phyloP scores from a whole-genome alignment of 1,284 basidiomycete genomes.

The Sporisorium iseilematis-ciliati region DNA sequence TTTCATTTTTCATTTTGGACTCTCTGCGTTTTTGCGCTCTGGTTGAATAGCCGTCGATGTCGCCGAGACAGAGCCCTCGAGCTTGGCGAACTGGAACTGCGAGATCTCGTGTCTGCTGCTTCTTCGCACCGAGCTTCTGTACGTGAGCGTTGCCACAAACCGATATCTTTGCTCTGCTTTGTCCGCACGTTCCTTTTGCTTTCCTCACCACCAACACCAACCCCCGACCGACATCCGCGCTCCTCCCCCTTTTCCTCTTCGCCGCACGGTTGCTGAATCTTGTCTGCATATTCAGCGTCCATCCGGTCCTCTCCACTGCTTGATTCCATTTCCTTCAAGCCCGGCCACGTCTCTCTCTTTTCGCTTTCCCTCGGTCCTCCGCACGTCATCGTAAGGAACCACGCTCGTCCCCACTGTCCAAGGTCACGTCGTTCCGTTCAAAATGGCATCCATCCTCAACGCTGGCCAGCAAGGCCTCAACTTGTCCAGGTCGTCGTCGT shows the following conservation, averaged over 20 bases:
- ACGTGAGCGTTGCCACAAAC: background rate
- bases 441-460: conserved; percentile 43
- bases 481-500: conserved; percentile 30
- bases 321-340: background rate
- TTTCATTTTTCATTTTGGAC: conserved; percentile 2
- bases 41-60: too few relatives aligned
- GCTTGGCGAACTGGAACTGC: background rate
- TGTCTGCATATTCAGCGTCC: conserved; percentile 16
- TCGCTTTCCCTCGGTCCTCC: conserved; percentile 7
- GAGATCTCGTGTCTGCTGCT: background rate
- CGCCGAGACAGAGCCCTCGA: conserved; percentile 7
- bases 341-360: background rate
- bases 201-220: conserved; percentile 9
- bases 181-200: background rate
- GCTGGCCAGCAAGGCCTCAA: conserved; percentile 48
- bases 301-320: background rate
- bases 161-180: background rate
- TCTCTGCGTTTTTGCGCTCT: too few relatives aligned
- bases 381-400: background rate
- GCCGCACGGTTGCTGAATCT: conserved; percentile 12
- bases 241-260: background rate
- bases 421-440: background rate
- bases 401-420: background rate
- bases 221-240: background rate
- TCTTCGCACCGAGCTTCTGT: background rate